These are phyloP conservation scores for Vinca major DNA, from an alignment of 305 asterid genomes.

Conservation along the genomic window DNA sequence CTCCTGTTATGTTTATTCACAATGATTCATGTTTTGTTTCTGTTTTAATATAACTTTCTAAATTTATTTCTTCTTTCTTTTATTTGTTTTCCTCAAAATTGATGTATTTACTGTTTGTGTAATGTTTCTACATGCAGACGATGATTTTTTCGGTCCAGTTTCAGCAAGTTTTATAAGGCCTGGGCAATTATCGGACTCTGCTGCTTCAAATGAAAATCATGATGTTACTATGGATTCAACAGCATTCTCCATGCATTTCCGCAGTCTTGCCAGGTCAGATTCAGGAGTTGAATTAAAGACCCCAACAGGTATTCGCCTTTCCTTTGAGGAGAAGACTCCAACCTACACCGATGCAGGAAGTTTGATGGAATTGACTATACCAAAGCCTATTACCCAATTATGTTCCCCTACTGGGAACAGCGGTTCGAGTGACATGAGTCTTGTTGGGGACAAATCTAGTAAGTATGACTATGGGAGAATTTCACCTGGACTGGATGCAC, in stretches of 20 bases:
- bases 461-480: constrained; percentile 63
- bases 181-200: constrained; percentile 71
- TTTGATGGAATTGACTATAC: constrained; percentile 53
- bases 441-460: constrained; percentile 52
- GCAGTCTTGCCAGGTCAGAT: constrained; percentile 81
- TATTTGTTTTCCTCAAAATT: background rate
- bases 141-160: constrained; percentile 90
- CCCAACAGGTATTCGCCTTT: constrained; percentile 48
- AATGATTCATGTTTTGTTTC: background rate
- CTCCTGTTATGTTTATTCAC: too few relatives aligned
- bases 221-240: constrained; percentile 97
- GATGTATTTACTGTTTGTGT: constrained; percentile 10
- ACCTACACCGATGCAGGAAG: constrained; percentile 39
- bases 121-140: constrained; percentile 45
- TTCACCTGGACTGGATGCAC: constrained; percentile 65
- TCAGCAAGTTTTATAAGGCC: constrained; percentile 84
- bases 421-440: constrained; percentile 83
- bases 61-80: too few relatives aligned
- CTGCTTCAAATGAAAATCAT: constrained; percentile 67
- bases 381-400: constrained; percentile 29
- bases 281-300: constrained; percentile 70
- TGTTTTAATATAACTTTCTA: background rate
- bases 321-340: constrained; percentile 73
- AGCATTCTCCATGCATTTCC: constrained; percentile 93
- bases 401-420: constrained; percentile 32